Percentiles rank a stretch among this genome's conserved stretches.
Evolutionary conservation across 352 stramenopile species (phyloP).

Genomic region (Heterotrichella gracilis): DNA sequence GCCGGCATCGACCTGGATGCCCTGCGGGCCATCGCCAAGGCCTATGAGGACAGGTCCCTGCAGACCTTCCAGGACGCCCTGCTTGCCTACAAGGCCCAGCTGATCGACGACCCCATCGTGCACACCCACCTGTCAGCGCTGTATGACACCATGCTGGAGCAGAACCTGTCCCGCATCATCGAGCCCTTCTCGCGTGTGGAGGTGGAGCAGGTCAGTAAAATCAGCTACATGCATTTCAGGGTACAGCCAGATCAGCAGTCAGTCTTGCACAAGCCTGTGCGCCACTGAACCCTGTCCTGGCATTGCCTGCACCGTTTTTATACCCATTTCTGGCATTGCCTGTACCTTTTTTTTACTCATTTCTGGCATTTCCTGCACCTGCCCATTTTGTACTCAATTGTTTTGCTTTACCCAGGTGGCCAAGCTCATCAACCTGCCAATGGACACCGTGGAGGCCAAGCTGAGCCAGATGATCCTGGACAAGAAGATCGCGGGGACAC

Average conservation of each 20-base stretch:
- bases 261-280: too few species aligned
- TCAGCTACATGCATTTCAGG: too few species aligned
- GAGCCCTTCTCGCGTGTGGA: slow-evolving; percentile 55
- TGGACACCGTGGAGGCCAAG: slow-evolving; percentile 37
- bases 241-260: too few species aligned
- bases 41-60: slow-evolving; percentile 65
- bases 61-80: slow-evolving; percentile 39
- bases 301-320: too few species aligned
- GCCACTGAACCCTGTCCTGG: too few species aligned
- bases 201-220: too few species aligned
- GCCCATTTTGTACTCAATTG: too few species aligned
- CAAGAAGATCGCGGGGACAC: slow-evolving; percentile 83
- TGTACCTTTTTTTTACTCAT: too few species aligned
- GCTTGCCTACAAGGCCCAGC: slow-evolving; percentile 40
- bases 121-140: slow-evolving; percentile 72
- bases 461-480: slow-evolving; percentile 98
- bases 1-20: slow-evolving; percentile 66
- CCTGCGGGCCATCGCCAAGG: slow-evolving; percentile 65
- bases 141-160: slow-evolving; percentile 84
- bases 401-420: slow-evolving; percentile 68
- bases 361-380: too few species aligned
- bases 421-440: slow-evolving; percentile 70
- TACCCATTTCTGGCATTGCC: too few species aligned
- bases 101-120: slow-evolving; percentile 38
- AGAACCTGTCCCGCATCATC: slow-evolving; percentile 94